Base-by-base conservation (phyloP, 2,329 filamentous ascomycete species). In the Talaromyces rugulosus region DNA sequence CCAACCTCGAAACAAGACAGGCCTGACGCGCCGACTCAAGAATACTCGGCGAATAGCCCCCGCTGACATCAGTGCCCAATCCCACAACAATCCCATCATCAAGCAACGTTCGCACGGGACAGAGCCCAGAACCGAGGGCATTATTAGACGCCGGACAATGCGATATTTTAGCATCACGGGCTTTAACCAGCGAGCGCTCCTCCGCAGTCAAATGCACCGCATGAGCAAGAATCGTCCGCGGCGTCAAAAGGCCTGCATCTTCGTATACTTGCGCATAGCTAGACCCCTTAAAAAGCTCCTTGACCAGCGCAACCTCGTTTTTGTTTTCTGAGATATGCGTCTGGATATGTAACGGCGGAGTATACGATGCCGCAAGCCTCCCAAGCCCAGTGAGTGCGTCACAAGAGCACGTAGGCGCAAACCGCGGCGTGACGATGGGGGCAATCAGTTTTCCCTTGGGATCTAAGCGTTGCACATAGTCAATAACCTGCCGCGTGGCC, bases 141-240 rank as follows among this genome's bases (percentile, higher is more conserved):
- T 87, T 88, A 76, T 99, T 99, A 68, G 88, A 92, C 60, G 89
- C 90, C 0, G 94, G 94, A 73, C 94, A 98, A 76, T 98, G 94
- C 5, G 86, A 85, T 18, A 98, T 83, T 67, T 90, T 91, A 4
- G 86, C 80, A 4, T 83, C 77, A 0, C 88, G 79, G 2, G 70
- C 63, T 0, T 84, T 84, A 59, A 97, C 84, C 11, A 94, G 75
- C 9, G 72, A 72, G 0, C 85, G 84, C 76, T 97, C 94, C 0
- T 79, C 80, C 0, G 86, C 82, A 0, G 81, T 83, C 7, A 97
- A 78, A 75, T 97, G 90, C 0, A 98, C 82, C 0, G 86, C 91
- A 73, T 98, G 94, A 2, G 93, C 94, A 9, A 98, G 82, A 61
- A 97, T 89, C 3, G 90, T 98, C 55, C 85, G 84, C 0, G 82